phyloP scores from a whole-genome alignment of 2,329 filamentous ascomycete species.

The Pseudogymnoascus sp. region DNA sequence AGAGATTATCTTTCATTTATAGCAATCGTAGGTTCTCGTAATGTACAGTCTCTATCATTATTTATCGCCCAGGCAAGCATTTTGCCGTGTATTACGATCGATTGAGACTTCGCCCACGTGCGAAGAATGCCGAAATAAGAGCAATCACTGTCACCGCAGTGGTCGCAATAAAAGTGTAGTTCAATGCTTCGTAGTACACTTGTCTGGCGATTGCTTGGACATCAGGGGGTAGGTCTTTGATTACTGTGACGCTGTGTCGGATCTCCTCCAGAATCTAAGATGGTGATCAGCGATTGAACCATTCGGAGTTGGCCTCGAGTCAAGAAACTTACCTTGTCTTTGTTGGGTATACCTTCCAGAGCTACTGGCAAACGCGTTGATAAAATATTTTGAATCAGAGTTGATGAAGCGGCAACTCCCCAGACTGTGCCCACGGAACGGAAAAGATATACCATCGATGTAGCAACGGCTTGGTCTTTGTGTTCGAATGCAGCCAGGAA shows the following conservation, averaged over 20 bases:
- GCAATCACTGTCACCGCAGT: conserved; percentile 45
- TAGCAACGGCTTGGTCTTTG: conserved; percentile 56
- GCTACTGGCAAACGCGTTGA: conserved; percentile 45
- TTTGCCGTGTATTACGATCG: neutral
- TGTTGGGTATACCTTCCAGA: conserved; percentile 48
- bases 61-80: neutral
- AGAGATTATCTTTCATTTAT: neutral
- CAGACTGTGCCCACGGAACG: conserved; percentile 57
- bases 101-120: conserved; percentile 21
- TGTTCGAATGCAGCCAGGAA: conserved; percentile 57
- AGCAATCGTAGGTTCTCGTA: neutral
- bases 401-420: conserved; percentile 56
- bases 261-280: conserved; percentile 53
- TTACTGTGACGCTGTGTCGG: conserved; percentile 51
- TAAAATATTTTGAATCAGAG: conserved; percentile 56
- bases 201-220: conserved; percentile 48
- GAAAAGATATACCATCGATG: conserved; percentile 57
- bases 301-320: conserved; percentile 8
- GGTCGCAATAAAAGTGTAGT: conserved; percentile 48
- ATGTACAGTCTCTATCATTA: neutral
- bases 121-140: conserved; percentile 41
- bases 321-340: conserved; percentile 44
- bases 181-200: conserved; percentile 54
- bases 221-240: conserved; percentile 48
- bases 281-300: conserved; percentile 21